These are phyloP conservation scores for Meyerozyma carpophila DNA, from an alignment of 1,139 yeast genomes.

Conservation along the genomic window DNA sequence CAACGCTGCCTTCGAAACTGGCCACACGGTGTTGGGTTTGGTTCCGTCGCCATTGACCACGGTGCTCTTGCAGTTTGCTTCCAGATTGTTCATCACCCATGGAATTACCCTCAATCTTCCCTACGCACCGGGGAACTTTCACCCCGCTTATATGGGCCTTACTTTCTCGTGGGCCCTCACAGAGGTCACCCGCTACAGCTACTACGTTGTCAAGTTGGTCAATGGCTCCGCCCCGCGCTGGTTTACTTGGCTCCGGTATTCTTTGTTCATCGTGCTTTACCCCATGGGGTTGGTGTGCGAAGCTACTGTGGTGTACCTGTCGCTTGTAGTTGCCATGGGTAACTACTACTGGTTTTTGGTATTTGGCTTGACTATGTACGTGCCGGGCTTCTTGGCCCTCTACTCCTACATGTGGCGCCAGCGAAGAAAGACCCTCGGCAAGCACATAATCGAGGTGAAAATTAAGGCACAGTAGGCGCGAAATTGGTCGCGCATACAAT, in stretches of 20 bases:
- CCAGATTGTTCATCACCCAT: constrained; percentile 26
- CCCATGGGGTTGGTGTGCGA: constrained; percentile 32
- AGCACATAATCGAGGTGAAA: no score
- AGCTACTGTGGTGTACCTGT: constrained; percentile 23
- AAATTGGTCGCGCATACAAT: no score
- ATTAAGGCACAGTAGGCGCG: no score
- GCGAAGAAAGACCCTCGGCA: constrained; percentile 13
- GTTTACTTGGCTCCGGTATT: constrained; percentile 29
- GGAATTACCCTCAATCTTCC: constrained; percentile 30
- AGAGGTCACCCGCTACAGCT: constrained; percentile 29
- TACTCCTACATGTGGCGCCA: constrained; percentile 32
- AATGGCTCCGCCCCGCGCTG: constrained; percentile 13
- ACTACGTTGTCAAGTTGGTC: constrained; percentile 17
- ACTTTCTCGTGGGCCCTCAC: constrained; percentile 30
- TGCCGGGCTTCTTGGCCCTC: constrained; percentile 29
- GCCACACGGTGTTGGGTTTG: constrained; percentile 21
- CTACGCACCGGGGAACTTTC: constrained; percentile 27
- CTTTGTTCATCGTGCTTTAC: constrained; percentile 28
- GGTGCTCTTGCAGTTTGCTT: constrained; percentile 27
- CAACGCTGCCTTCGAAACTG: constrained; percentile 26
- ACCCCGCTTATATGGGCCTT: constrained; percentile 21
- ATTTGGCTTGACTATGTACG: constrained; percentile 23
- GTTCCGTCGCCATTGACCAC: constrained; percentile 27
- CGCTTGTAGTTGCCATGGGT: constrained; percentile 14
- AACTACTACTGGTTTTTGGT: constrained; percentile 19